Base-by-base conservation (phyloP, 2,329 filamentous ascomycete species). In the Metarhizium anisopliae region DNA sequence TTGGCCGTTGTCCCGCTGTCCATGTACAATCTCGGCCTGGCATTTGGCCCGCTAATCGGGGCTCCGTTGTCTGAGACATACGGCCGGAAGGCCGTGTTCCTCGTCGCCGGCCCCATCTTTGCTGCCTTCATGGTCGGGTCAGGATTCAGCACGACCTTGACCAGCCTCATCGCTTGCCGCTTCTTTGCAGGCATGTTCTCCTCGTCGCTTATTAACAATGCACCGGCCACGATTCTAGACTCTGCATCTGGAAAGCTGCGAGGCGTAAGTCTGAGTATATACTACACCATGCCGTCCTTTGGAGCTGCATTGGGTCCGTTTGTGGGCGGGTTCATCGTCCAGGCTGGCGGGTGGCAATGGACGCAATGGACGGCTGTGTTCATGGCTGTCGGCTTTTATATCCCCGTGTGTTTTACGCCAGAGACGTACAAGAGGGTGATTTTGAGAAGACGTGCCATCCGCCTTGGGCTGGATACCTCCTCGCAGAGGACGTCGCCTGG, bases 71-170 rank as follows among this genome's bases (percentile, higher is more conserved):
- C 84, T 6, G 89, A 94, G 67, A 79, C 91, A 52, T 76, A 85
- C 55, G 89, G 89, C 30, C 77, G 89, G 53, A 66, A 60, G 58
- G 63, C 60, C 11, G 52, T 61, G 2, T 57, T 51, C 40, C 66
- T 72, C 60, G 79, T 72, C 13, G 73, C 79, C 0, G 89, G 87
- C 0, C 72, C 90, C 0, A 67, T 83, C 1, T 82, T 91, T 16
- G 71, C 91, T 32, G 90, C 91, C 68, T 80, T 89, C 59, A 86
- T 92, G 58, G 86, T 88, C 1, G 87, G 86, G 58, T 87, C 87
- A 2, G 81, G 60, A 2, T 62, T 92, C 0, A 76, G 87, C 6
- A 75, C 83, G 61, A 90, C 90, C 60, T 86, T 90, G 29, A 77
- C 71, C 14, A 90, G 86, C 0, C 77, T 94, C 2, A 74, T 90